These are phyloP conservation scores for Gastrodia elata DNA, from an alignment of 106 monocot genomes.

Conservation along the genomic window DNA sequence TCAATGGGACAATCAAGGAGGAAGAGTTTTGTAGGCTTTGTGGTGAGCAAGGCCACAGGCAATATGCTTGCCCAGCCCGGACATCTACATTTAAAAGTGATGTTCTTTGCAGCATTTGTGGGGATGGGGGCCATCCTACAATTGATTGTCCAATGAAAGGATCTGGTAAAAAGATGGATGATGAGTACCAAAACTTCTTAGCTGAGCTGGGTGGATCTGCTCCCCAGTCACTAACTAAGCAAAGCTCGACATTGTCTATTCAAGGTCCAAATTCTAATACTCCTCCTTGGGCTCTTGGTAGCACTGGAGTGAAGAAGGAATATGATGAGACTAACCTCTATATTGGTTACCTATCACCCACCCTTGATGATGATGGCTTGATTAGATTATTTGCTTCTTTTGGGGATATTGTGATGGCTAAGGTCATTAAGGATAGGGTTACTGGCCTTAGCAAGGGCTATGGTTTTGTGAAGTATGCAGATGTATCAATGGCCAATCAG, in stretches of 20 bases:
- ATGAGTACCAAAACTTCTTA: constrained; percentile 87
- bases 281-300: constrained; percentile 43
- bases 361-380: constrained; percentile 64
- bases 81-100: constrained; percentile 75
- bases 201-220: constrained; percentile 76
- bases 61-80: constrained; percentile 75
- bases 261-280: constrained; percentile 42
- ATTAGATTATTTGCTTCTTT: constrained; percentile 67
- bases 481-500: constrained; percentile 59
- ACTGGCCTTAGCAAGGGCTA: constrained; percentile 81
- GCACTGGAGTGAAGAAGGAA: constrained; percentile 53
- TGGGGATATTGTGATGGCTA: constrained; percentile 88
- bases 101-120: constrained; percentile 79
- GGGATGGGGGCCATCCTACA: constrained; percentile 91
- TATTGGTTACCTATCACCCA: constrained; percentile 78
- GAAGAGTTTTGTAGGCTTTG: constrained; percentile 89
- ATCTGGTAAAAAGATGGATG: constrained; percentile 85
- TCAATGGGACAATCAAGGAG: constrained; percentile 89
- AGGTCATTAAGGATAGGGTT: constrained; percentile 81
- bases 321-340: constrained; percentile 91
- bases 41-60: constrained; percentile 80
- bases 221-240: constrained; percentile 61
- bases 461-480: constrained; percentile 90
- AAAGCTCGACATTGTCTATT: constrained; percentile 19
- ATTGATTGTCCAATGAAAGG: constrained; percentile 93